A percentile compares a stretch with the other conserved stretches of the same genome.
Evolutionary conservation across 768 basidiomycete genomes (phyloP).

Genomic region (Gymnopilus junonius): DNA sequence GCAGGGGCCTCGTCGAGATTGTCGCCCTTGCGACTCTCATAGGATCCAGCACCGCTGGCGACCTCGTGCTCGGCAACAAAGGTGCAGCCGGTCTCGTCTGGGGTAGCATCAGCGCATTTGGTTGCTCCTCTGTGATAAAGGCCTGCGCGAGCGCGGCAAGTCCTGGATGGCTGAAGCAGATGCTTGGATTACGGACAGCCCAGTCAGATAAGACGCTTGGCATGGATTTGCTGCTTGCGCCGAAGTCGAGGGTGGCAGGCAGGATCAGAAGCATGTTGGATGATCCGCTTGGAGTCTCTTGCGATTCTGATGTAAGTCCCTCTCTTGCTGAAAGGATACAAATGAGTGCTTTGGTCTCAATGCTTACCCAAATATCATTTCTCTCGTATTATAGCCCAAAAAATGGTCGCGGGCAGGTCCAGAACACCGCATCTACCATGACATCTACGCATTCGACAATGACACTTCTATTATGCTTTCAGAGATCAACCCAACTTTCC

Average conservation of each 20-base stretch:
- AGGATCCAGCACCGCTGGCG: conserved; percentile 28
- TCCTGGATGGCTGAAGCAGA: conserved; percentile 32
- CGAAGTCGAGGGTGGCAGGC: neutral
- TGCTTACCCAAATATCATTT: neutral
- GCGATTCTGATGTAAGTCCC: neutral
- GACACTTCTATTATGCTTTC: conserved; percentile 20
- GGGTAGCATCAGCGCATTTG: conserved; percentile 34
- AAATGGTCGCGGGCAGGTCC: neutral
- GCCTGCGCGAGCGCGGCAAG: conserved; percentile 27
- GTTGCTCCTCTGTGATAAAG: conserved; percentile 26
- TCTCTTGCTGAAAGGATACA: neutral
- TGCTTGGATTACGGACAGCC: conserved; percentile 26
- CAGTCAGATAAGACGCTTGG: conserved; percentile 28
- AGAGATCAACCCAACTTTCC: neutral
- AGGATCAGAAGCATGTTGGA: neutral
- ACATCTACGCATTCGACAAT: conserved; percentile 29
- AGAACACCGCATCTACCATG: conserved; percentile 12
- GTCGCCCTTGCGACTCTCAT: conserved; percentile 24
- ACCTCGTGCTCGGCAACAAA: conserved; percentile 28
- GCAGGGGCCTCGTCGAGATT: conserved; percentile 6
- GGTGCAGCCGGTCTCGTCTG: conserved; percentile 34
- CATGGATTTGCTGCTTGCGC: conserved; percentile 20
- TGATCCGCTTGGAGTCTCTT: neutral
- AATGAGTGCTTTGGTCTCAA: too few species aligned
- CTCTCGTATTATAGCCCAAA: neutral